Evolutionary conservation across 257 asterid species (phyloP), one percentile per base, ranked within the genome.

Genomic region (Knoxia roxburghii): DNA sequence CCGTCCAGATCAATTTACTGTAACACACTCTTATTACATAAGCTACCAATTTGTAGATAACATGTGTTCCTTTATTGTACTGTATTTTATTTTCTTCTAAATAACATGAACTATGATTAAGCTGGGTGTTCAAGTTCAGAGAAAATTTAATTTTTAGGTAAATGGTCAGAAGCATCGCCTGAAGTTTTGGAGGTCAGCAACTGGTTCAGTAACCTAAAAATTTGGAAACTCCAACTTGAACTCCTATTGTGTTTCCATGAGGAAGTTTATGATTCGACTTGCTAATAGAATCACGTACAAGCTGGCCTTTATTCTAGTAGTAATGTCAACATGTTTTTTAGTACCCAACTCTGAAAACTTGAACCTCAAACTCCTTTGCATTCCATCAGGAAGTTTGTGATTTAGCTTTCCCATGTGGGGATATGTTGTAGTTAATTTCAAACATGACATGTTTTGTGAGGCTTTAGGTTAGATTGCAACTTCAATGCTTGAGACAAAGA

Each of bases 1-100:
- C 6, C 96, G 97, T 50, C 96, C 98, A 53, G 97, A 89, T 77
- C 98, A 92, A 62, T 92, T 81, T 76, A 89, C 93, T 35, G 98
- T 92, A 75, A 80, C 81, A 75, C 30, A 59, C 58, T 29, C 55
- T 14, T 32, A 20, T 30, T 26, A 24, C 35, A 18, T 51, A 61
- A 32, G 37, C 30, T 27, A 49, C 53, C 30, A 55, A 7, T 33
- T 11, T 65, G 6, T 26, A 10, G 60, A 41, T 46, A 8, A 41
- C 7, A 6, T 37, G 4, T 37, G 41, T 37, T 37, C 41, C 41
- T 9, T 9, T 9, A 37, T 9, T 9, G 6, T 9, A n/a, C n/a
- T n/a, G n/a, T n/a, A n/a, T n/a, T n/a, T n/a, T n/a, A 15, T 27
- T 7, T 29, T 65, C 33, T 63, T 26, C 26, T 21, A 35, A 8